Evolutionary conservation across 306 rosid species (phyloP).

Genomic region (Luffa aegyptiaca): DNA sequence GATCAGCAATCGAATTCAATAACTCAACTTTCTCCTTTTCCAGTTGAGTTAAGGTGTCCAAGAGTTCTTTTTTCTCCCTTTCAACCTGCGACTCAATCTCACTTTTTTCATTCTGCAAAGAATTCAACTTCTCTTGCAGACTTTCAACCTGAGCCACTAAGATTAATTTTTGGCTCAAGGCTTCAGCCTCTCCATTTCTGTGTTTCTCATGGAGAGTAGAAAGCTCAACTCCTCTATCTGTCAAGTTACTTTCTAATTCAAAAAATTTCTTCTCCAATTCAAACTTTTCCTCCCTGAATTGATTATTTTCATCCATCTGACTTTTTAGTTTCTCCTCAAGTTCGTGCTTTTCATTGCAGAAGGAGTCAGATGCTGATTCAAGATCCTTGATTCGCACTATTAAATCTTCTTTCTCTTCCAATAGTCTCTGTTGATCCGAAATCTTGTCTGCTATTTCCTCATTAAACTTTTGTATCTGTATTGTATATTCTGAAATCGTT

Average conservation of each 20-base stretch:
- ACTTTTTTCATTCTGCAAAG: conserved; percentile 41
- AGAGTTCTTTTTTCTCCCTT: conserved; percentile 39
- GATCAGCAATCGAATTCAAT: conserved; percentile 23
- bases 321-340: conserved; percentile 34
- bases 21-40: conserved; percentile 50
- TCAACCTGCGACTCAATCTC: conserved; percentile 38
- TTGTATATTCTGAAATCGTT: conserved; percentile 33
- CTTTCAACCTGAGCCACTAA: conserved; percentile 32
- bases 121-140: conserved; percentile 48
- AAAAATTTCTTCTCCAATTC: conserved; percentile 28
- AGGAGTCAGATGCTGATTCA: conserved; percentile 36
- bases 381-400: conserved; percentile 25
- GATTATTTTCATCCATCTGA: conserved; percentile 19
- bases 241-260: conserved; percentile 35
- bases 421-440: conserved; percentile 32
- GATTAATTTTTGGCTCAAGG: conserved; percentile 36
- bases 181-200: conserved; percentile 33
- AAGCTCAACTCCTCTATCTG: conserved; percentile 40
- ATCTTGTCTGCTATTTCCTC: conserved; percentile 45
- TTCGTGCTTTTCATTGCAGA: conserved; percentile 28
- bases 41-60: conserved; percentile 25
- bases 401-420: conserved; percentile 44
- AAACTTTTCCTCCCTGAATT: conserved; percentile 33
- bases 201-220: conserved; percentile 37
- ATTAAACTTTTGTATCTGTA: conserved; percentile 46